Percentiles rank a stretch among this genome's conserved stretches.
phyloP scores from a whole-genome alignment of 352 stramenopile species.

The Phytophthora aleatoria region DNA sequence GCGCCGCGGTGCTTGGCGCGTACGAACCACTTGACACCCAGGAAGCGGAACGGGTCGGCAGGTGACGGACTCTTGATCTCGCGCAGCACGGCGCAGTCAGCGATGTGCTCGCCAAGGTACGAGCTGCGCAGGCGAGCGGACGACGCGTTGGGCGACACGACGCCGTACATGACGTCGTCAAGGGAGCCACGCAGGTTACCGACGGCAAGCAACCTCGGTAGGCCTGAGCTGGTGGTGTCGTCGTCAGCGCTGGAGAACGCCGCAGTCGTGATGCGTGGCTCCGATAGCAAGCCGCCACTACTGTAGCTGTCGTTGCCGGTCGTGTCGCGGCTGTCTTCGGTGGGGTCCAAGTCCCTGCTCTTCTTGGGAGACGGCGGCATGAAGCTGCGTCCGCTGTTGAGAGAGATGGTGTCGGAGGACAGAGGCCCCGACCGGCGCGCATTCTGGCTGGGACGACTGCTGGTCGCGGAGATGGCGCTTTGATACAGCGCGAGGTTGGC shows the following conservation, averaged over 20 bases:
- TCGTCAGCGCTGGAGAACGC: slow-evolving; percentile 21
- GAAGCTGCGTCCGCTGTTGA: slow-evolving; percentile 15
- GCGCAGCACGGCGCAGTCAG: slow-evolving; percentile 48
- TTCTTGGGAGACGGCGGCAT: slow-evolving; percentile 24
- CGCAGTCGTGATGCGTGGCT: slow-evolving; percentile 31
- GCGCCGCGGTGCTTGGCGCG: slow-evolving; percentile 41
- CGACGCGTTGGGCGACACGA: slow-evolving; percentile 45
- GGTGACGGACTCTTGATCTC: slow-evolving; percentile 48
- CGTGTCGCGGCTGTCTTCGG: slow-evolving; percentile 29
- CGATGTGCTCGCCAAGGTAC: slow-evolving; percentile 57
- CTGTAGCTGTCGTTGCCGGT: slow-evolving; percentile 33
- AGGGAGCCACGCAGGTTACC: slow-evolving; percentile 46
- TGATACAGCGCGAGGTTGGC: slow-evolving; percentile 33
- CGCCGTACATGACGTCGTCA: slow-evolving; percentile 68
- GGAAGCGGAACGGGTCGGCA: slow-evolving; percentile 53
- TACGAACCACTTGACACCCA: slow-evolving; percentile 67
- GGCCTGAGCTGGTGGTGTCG: slow-evolving; percentile 28
- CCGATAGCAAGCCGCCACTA: slow-evolving; percentile 17
- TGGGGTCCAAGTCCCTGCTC: slow-evolving; percentile 19
- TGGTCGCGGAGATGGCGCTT: slow-evolving; percentile 24
- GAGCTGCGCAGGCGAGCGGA: slow-evolving; percentile 46
- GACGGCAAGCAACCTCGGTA: slow-evolving; percentile 48
- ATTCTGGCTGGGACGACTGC: slow-evolving; percentile 33
- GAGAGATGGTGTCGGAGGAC: slow-evolving; percentile 24
- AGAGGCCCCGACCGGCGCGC: slow-evolving; percentile 7